A percentile compares a stretch with the other conserved stretches of the same genome.
phyloP scores from a whole-genome alignment of 2,329 filamentous ascomycete species.

The Exophiala dermatitidis region DNA sequence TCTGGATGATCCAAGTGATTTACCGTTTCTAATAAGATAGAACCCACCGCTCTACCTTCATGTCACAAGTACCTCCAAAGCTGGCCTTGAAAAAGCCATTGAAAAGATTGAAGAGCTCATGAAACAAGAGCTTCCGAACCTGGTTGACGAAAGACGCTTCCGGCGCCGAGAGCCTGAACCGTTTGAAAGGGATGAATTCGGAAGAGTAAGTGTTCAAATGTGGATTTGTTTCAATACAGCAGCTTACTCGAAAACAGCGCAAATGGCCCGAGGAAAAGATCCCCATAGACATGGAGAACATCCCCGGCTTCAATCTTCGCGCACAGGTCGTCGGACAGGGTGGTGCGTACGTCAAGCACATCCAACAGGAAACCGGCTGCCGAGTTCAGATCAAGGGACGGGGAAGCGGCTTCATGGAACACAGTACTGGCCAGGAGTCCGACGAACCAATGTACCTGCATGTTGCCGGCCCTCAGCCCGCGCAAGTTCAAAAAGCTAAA shows the following conservation, averaged over 20 bases:
- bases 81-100: slow-evolving; percentile 83
- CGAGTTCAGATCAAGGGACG: slow-evolving; percentile 97
- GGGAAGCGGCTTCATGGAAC: slow-evolving; percentile 88
- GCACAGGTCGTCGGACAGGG: slow-evolving; percentile 93
- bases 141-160: slow-evolving; percentile 91
- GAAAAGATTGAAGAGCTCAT: slow-evolving; percentile 88
- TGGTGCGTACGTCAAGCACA: slow-evolving; percentile 94
- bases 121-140: slow-evolving; percentile 87
- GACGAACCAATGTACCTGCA: slow-evolving; percentile 96
- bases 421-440: slow-evolving; percentile 77
- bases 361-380: slow-evolving; percentile 89
- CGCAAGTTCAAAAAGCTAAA: slow-evolving; percentile 79
- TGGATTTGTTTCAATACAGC: neutral
- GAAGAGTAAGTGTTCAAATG: slow-evolving; percentile 55
- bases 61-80: slow-evolving; percentile 84
- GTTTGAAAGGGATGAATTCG: slow-evolving; percentile 84
- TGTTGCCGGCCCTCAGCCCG: slow-evolving; percentile 84
- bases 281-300: slow-evolving; percentile 78
- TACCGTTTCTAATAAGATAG: slow-evolving; percentile 42
- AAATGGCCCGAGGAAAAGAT: slow-evolving; percentile 99
- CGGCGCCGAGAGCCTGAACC: slow-evolving; percentile 71
- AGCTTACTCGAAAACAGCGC: slow-evolving; percentile 51
- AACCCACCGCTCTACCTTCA: slow-evolving; percentile 92
- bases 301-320: slow-evolving; percentile 90
- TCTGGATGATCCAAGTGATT: neutral